Evolutionary conservation across 2,329 filamentous ascomycete species (phyloP).

Genomic region (Periconia macrospinosa): DNA sequence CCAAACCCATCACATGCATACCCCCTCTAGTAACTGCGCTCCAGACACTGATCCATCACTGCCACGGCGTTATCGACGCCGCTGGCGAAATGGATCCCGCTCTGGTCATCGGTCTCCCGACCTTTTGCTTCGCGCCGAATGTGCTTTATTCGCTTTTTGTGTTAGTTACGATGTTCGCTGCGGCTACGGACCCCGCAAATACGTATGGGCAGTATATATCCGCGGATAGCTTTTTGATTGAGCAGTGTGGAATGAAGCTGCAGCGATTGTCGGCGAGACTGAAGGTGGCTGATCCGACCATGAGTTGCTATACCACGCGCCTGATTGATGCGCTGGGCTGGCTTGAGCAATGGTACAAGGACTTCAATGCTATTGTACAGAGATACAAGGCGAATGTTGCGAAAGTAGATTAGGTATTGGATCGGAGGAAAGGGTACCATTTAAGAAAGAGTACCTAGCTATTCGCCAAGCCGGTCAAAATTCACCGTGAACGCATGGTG

Average conservation of each 20-base stretch:
- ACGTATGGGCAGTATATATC: constrained; percentile 24
- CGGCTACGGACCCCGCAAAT: constrained; percentile 23
- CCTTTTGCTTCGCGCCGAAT: constrained; percentile 27
- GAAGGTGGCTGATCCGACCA: constrained; percentile 22
- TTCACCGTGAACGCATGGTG: too few species aligned
- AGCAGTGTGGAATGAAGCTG: constrained; percentile 22
- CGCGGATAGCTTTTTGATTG: constrained; percentile 21
- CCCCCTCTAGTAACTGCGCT: constrained; percentile 18
- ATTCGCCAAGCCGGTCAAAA: too few species aligned
- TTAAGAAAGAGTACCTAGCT: too few species aligned
- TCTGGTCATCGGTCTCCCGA: constrained; percentile 22
- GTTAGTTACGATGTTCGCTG: constrained; percentile 24
- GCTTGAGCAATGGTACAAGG: constrained; percentile 29
- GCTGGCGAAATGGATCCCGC: constrained; percentile 24
- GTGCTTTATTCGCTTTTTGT: constrained; percentile 27
- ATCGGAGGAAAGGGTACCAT: too few species aligned
- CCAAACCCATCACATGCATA: constrained; percentile 20
- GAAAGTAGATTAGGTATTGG: not conserved
- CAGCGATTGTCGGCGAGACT: constrained; percentile 15
- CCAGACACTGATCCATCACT: constrained; percentile 20
- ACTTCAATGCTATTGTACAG: constrained; percentile 23
- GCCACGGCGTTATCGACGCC: constrained; percentile 25
- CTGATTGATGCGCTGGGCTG: constrained; percentile 30
- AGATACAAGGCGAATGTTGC: constrained; percentile 23
- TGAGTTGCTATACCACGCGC: constrained; percentile 29